phyloP scores from a whole-genome alignment of 805 yeast species.

The Metschnikowia henanensis region DNA sequence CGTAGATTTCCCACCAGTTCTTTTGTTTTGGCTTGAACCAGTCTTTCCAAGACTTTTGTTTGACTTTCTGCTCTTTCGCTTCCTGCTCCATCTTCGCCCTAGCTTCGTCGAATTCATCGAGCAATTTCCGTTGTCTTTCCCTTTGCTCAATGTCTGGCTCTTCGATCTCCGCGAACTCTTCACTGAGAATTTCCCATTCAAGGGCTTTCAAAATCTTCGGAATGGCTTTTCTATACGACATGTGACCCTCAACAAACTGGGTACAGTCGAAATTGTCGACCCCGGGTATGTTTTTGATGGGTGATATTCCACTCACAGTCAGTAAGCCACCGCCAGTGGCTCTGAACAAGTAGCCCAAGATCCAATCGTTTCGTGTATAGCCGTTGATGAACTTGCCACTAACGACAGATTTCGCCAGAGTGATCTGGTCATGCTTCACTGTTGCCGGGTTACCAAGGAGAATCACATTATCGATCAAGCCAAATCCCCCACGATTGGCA shows the following conservation, averaged over 20 bases:
- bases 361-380: slow-evolving; percentile 92
- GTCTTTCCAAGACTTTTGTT: slow-evolving; percentile 46
- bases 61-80: slow-evolving; percentile 28
- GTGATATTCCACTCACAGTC: slow-evolving; percentile 87
- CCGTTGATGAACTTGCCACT: slow-evolving; percentile 91
- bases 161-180: slow-evolving; percentile 93
- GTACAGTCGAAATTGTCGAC: slow-evolving; percentile 90
- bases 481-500: slow-evolving; percentile 82
- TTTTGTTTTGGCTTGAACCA: slow-evolving; percentile 50
- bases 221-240: slow-evolving; percentile 95
- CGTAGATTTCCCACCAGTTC: slow-evolving; percentile 59
- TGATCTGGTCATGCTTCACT: slow-evolving; percentile 72
- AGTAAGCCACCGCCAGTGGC: slow-evolving; percentile 95
- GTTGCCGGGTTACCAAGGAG: slow-evolving; percentile 89
- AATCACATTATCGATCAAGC: slow-evolving; percentile 84
- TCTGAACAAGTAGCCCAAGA: slow-evolving; percentile 88
- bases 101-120: slow-evolving; percentile 86
- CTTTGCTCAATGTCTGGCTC: slow-evolving; percentile 90
- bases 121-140: slow-evolving; percentile 78
- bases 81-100: slow-evolving; percentile 57
- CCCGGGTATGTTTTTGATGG: slow-evolving; percentile 59
- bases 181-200: slow-evolving; percentile 82
- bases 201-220: slow-evolving; percentile 71
- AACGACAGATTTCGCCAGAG: slow-evolving; percentile 79
- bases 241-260: slow-evolving; percentile 86